These are phyloP conservation scores for Ogataea sp. DNA, from an alignment of 805 yeast species.

Conservation along the genomic window DNA sequence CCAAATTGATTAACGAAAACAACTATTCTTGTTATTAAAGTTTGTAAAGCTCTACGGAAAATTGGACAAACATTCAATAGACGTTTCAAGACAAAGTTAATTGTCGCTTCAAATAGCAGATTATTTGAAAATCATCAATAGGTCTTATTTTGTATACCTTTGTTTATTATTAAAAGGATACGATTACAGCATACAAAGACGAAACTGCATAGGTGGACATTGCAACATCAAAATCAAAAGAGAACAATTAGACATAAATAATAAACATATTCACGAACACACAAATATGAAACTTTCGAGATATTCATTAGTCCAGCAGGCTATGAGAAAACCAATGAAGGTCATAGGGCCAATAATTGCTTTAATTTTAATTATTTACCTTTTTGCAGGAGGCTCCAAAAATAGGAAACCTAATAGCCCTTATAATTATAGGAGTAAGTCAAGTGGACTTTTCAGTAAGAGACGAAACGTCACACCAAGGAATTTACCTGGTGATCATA, in stretches of 20 bases:
- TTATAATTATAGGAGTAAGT: slow-evolving; percentile 31
- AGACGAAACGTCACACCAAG: slow-evolving; percentile 52
- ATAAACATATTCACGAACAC: background rate
- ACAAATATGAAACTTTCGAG: slow-evolving; percentile 3
- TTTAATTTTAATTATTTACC: slow-evolving; percentile 32
- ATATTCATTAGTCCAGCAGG: slow-evolving; percentile 31
- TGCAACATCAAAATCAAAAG: background rate
- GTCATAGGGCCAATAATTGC: slow-evolving; percentile 38
- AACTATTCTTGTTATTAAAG: too few species aligned
- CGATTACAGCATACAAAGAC: too few species aligned
- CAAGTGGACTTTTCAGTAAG: slow-evolving; percentile 39
- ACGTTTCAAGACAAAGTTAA: too few species aligned
- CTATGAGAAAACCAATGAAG: slow-evolving; percentile 53
- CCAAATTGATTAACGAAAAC: too few species aligned
- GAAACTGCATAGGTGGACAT: too few species aligned
- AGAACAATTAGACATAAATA: too few species aligned
- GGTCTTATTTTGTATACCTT: too few species aligned
- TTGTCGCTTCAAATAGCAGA: too few species aligned
- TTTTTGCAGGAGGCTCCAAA: slow-evolving; percentile 25
- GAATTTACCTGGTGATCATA: slow-evolving; percentile 62
- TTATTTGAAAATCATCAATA: too few species aligned
- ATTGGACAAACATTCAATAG: too few species aligned
- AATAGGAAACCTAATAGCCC: slow-evolving; percentile 16
- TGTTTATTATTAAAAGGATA: too few species aligned
- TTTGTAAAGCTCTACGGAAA: too few species aligned